Evolutionary conservation across 2,329 filamentous ascomycete genomes (phyloP).

Genomic region (Gyromitra esculenta): DNA sequence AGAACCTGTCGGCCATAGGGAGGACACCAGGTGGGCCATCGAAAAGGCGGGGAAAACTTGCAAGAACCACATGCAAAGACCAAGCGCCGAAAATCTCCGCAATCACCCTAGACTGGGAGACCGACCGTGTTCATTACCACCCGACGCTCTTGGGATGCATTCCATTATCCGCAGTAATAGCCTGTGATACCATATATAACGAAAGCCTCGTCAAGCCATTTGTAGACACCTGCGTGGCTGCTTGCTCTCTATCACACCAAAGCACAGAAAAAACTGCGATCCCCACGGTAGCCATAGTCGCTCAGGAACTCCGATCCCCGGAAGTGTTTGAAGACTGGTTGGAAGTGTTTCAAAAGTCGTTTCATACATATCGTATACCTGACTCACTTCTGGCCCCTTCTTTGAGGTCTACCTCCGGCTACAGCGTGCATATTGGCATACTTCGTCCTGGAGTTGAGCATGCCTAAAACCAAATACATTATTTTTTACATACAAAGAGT

Average conservation of each 20-base stretch:
- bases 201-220: constrained; percentile 83
- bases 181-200: constrained; percentile 96
- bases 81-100: constrained; percentile 64
- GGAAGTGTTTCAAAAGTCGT: constrained; percentile 71
- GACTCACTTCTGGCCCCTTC: constrained; percentile 70
- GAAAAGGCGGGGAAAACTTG: constrained; percentile 46
- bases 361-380: constrained; percentile 79
- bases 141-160: constrained; percentile 57
- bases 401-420: constrained; percentile 65
- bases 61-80: constrained; percentile 38
- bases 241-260: constrained; percentile 64
- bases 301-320: constrained; percentile 85
- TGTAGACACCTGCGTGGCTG: constrained; percentile 80
- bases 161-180: constrained; percentile 78
- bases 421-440: constrained; percentile 48
- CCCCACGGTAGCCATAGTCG: constrained; percentile 79
- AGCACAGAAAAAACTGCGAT: constrained; percentile 46
- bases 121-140: constrained; percentile 64
- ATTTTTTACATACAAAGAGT: constrained; percentile 4
- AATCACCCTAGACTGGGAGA: constrained; percentile 83
- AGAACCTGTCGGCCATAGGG: constrained; percentile 63
- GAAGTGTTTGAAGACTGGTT: constrained; percentile 89
- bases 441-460: constrained; percentile 23
- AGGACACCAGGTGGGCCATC: neutral
- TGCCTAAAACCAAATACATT: constrained; percentile 6